Evolutionary conservation across 805 yeast species (phyloP), one percentile per base, ranked within the genome.

Genomic region (Candida golubevii): DNA sequence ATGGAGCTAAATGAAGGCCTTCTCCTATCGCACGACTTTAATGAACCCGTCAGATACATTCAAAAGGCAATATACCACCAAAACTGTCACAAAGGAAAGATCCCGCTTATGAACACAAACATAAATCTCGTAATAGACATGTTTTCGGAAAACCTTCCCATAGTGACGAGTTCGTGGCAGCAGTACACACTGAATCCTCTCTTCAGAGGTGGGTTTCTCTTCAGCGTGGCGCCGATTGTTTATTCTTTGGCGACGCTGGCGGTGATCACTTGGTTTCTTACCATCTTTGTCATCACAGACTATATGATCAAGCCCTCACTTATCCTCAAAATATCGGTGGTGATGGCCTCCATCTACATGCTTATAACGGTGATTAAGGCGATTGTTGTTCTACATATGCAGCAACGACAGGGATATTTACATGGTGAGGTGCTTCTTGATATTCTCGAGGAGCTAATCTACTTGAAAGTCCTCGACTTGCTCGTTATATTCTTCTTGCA

Each of bases 211-310:
- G 52, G 71, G 3, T 83, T 77, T 61, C 61, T 72, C 14, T 77
- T 76, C 57, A 74, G 84, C 38, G 69, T 83, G 13, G 83, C 77
- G 46, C 81, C 89, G 0, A 71, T 82, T 33, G 65, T 84, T 1
- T 80, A 81, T 56, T 75, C 86, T 0, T 58, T 84, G 15, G 74
- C 87, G 8, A 74, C 81, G 0, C 81, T 84, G 58, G 78, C 84
- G 7, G 83, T 84, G 14, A 75, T 84, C 6, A 76, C 85, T 3
- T 67, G 82, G 61, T 80, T 79, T 50, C 64, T 82, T 23, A 80
- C 89, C 0, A 62, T 85, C 8, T 73, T 83, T 41, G 79, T 83
- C 12, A 74, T 82, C 48, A 77, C 88, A 7, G 82, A 80, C 56
- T 79, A 80, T 41, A 78, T 84, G 9, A 78, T 79, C 42, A 79